These are phyloP conservation scores for Vitis rotundifolia DNA, from an alignment of 164 flowering plant genomes.

Conservation along the genomic window DNA sequence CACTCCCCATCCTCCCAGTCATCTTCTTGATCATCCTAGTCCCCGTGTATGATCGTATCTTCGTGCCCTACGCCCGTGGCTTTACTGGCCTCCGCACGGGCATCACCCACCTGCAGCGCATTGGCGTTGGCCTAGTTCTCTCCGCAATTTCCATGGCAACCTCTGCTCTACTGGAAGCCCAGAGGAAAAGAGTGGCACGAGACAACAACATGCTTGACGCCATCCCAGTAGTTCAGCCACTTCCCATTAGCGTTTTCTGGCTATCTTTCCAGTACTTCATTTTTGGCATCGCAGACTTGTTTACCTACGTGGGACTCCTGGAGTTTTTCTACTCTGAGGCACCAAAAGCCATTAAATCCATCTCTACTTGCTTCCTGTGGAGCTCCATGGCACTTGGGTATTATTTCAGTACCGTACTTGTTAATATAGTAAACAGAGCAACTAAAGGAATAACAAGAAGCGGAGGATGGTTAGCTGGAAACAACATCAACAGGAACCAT, in stretches of 20 bases:
- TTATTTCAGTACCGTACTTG: conserved; percentile 48
- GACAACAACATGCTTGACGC: conserved; percentile 43
- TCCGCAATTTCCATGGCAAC: conserved; percentile 47
- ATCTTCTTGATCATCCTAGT: conserved; percentile 39
- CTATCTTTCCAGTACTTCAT: conserved; percentile 55
- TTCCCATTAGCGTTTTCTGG: conserved; percentile 51
- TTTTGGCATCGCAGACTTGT: conserved; percentile 60
- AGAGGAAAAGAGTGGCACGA: conserved; percentile 37
- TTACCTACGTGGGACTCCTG: conserved; percentile 52
- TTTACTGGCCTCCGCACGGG: conserved; percentile 47
- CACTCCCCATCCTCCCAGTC: conserved; percentile 50
- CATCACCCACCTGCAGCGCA: conserved; percentile 54
- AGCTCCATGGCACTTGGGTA: conserved; percentile 53
- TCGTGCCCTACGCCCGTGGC: conserved; percentile 35
- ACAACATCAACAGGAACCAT: conserved; percentile 50
- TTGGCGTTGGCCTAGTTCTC: conserved; percentile 52
- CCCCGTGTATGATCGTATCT: conserved; percentile 46
- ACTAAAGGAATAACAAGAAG: conserved; percentile 28
- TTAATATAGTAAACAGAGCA: conserved; percentile 41
- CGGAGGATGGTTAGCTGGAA: conserved; percentile 56
- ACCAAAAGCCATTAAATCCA: conserved; percentile 41
- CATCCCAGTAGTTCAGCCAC: conserved; percentile 37
- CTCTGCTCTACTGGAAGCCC: conserved; percentile 46
- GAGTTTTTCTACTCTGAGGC: conserved; percentile 61
- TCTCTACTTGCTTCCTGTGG: conserved; percentile 55